Evolutionary conservation across 2,329 filamentous ascomycete genomes (phyloP), one percentile per base, ranked within the genome.

Genomic region (Sarocladiaceae sp.): DNA sequence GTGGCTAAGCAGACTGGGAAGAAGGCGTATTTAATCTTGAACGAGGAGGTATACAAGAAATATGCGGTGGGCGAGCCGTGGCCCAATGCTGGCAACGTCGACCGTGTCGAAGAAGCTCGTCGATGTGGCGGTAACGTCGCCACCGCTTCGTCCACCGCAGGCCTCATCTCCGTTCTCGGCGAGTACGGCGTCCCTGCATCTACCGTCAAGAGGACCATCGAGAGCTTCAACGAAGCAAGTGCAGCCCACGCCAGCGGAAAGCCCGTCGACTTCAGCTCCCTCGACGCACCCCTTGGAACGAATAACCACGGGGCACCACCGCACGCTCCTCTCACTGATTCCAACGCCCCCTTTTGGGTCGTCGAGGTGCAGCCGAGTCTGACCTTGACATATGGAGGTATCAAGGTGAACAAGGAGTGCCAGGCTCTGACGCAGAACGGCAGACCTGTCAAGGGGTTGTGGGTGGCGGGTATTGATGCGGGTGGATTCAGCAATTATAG

Each of bases 321-420:
- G 7, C 26, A 29, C 26, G 26, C 27, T 9, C 26, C 41, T 9
- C 41, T 44, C 12, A 18, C 6, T 5, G 41, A 44, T 13, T 24
- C 24, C 9, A 13, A 44, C 11, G 41, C 26, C 6, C 41, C 41
- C 5, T 44, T 33, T 20, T 44, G 12, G 13, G 41, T 27, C 19
- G 32, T 34, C 13, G 41, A 44, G 31, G 41, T 44, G 5, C 41
- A 44, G 29, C 41, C 41, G 33, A 40, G 35, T 21, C 31, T 44
- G 24, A 44, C 41, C 6, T 33, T 44, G 16, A 44, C 41, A 7
- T 44, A 44, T 20, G 41, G 41, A 15, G 41, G 41, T 6, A 34
- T 44, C 16, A 34, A 26, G 15, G 32, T 44, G 12, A 27, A 44
- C 31, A 35, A 10, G 4, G 21, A 44, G 13, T 18, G 41, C 26